Evolutionary conservation across 2,329 filamentous ascomycete genomes (phyloP).

Genomic region (Westerdykella sp.): DNA sequence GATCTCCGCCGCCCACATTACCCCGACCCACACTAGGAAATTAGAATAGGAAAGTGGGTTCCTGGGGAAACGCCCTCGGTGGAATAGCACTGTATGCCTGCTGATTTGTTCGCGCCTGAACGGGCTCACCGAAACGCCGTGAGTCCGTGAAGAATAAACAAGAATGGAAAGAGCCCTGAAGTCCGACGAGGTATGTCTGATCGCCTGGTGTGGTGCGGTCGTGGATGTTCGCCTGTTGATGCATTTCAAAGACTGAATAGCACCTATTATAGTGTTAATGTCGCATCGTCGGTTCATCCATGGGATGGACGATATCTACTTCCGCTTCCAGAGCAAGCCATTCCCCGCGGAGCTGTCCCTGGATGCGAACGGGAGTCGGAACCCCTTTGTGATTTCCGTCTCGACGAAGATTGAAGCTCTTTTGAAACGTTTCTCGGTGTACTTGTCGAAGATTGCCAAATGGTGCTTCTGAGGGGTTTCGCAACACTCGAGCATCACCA

Average conservation of each 20-base stretch:
- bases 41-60: neutral
- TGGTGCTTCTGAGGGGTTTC: slow-evolving; percentile 76
- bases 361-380: slow-evolving; percentile 43
- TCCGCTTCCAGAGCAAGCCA: slow-evolving; percentile 33
- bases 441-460: slow-evolving; percentile 83
- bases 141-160: slow-evolving; percentile 34
- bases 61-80: neutral
- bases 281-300: slow-evolving; percentile 11
- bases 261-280: slow-evolving; percentile 21
- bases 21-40: neutral
- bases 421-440: slow-evolving; percentile 81
- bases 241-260: slow-evolving; percentile 3
- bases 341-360: slow-evolving; percentile 31
- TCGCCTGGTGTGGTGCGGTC: slow-evolving; percentile 14
- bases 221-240: slow-evolving; percentile 9
- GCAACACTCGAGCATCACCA: slow-evolving; percentile 81
- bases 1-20: neutral
- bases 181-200: slow-evolving; percentile 9
- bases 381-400: slow-evolving; percentile 60
- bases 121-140: slow-evolving; percentile 22
- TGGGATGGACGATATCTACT: slow-evolving; percentile 27
- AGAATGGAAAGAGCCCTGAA: slow-evolving; percentile 33
- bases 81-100: neutral
- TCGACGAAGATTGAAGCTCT: slow-evolving; percentile 75
- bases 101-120: neutral